Conservation (phyloP, 768 basidiomycete species). For the Lactifluus echinatus region DNA sequence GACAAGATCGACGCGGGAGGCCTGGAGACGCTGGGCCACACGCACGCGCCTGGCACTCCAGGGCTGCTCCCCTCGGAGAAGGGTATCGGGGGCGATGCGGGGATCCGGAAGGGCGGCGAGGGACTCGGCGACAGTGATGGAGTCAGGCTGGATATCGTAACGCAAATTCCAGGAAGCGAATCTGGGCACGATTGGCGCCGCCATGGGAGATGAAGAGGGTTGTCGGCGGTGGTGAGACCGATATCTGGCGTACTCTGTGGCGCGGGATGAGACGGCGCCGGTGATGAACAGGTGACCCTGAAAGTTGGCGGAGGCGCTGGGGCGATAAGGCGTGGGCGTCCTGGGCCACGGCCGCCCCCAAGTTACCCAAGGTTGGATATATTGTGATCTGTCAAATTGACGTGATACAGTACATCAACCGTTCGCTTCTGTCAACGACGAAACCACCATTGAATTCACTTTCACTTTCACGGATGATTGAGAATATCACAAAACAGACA, state of each 20-base stretch:
- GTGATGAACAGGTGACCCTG: constrained; percentile 8
- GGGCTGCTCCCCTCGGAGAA: constrained; percentile 36
- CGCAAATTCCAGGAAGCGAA: constrained; percentile 43
- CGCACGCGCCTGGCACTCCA: constrained; percentile 45
- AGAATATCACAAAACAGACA: too few relatives aligned
- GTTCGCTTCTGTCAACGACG: too few relatives aligned
- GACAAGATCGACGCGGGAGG: constrained; percentile 33
- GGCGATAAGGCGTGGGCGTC: not conserved
- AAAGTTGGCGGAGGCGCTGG: constrained; percentile 5
- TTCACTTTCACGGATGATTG: too few relatives aligned
- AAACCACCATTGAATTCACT: too few relatives aligned
- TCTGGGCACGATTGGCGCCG: not conserved
- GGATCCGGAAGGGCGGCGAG: constrained; percentile 38
- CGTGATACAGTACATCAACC: too few relatives aligned
- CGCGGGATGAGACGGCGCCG: not conserved
- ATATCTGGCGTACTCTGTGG: constrained; percentile 3
- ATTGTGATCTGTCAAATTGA: constrained; percentile 4
- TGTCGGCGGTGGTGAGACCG: not conserved
- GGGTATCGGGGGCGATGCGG: constrained; percentile 29
- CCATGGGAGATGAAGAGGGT: too few relatives aligned
- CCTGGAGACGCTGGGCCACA: constrained; percentile 39
- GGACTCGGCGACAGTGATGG: constrained; percentile 39
- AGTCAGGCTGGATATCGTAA: constrained; percentile 45
- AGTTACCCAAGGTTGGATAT: not conserved
- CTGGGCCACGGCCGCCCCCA: constrained; percentile 1